Base-by-base conservation (phyloP, 2,329 filamentous ascomycete species). In the Cryphonectria naterciae region DNA sequence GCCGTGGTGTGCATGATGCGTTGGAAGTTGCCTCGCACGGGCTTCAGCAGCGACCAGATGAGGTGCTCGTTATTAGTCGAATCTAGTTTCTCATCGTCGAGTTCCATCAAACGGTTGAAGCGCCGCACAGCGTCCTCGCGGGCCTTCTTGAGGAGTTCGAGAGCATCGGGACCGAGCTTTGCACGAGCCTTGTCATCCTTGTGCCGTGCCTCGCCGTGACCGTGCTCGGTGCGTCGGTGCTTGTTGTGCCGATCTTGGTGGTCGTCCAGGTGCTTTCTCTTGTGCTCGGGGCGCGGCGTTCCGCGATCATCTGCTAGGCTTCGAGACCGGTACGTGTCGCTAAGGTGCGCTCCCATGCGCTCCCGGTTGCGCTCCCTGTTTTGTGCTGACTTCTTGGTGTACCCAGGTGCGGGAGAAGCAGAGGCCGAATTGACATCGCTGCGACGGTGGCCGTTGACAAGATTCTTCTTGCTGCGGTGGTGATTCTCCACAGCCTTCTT, bases 401-500 rank as follows among this genome's bases (percentile, higher is more conserved):
- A 78, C 41, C 84, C 83, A 2, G 92, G 91, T 32, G 86, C 91
- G 10, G 93, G 92, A 25, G 92, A 94, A n/a, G 89, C 91, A 28
- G 91, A 92, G 52, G 88, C 85, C 68, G 91, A 90, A 8, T 85
- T 85, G 37, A 84, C 83, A 54, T 89, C 87, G 56, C 84, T 83
- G 62, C 87, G 87, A 49, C 91, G 89, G 74, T 89, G 85, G 13
- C 90, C 88, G 75, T 89, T 89, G 6, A 84, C 80, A 2, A 84
- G 81, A 77, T 97, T 95, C 83, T 97, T 97, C 83, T 95, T 97
- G 82, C 95, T 97, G 69, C 95, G 93, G 80, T 97, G 95, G 77
- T 98, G 95, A 74, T 97, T 97, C 77, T 97, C 95, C 39, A 97
- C 90, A 0, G 92, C 89, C 77, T 91, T 91, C 79, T 93, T 94